These are phyloP conservation scores for Boletus coccyginus DNA, from an alignment of 768 basidiomycete species.

Conservation along the genomic window DNA sequence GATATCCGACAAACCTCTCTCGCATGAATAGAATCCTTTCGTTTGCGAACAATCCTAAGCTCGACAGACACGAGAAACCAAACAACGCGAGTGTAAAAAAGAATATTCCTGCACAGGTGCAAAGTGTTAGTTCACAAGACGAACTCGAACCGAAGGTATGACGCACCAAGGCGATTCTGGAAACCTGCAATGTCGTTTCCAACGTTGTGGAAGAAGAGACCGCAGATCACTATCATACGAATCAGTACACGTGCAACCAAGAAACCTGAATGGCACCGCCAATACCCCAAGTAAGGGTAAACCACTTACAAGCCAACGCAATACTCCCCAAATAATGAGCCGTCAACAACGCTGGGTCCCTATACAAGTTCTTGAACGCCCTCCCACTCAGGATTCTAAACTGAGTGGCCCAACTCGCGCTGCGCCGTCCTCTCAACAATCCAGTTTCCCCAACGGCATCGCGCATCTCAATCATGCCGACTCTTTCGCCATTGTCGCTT, in stretches of 20 bases:
- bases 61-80: conserved; percentile 95
- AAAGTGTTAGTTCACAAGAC: not conserved
- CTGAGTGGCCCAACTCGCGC: conserved; percentile 87
- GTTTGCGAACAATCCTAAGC: conserved; percentile 89
- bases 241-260: not conserved
- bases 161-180: conserved; percentile 86
- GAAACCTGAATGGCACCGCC: not conserved
- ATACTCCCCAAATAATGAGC: conserved; percentile 90
- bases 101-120: conserved; percentile 65
- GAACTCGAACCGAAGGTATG: not conserved
- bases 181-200: conserved; percentile 95
- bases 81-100: conserved; percentile 97
- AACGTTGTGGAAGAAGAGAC: conserved; percentile 89
- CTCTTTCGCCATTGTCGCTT: conserved; percentile 21
- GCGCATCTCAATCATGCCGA: conserved; percentile 45
- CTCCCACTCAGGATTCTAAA: conserved; percentile 92
- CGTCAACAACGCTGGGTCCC: conserved; percentile 87
- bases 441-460: conserved; percentile 70
- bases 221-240: conserved; percentile 67
- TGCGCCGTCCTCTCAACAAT: conserved; percentile 66
- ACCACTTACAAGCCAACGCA: conserved; percentile 70
- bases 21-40: conserved; percentile 97
- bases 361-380: conserved; percentile 97
- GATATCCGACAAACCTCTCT: conserved; percentile 63
- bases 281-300: no score